These are phyloP conservation scores for Trichoderma reesei DNA, from an alignment of 495 filamentous ascomycete genomes.

Conservation along the genomic window DNA sequence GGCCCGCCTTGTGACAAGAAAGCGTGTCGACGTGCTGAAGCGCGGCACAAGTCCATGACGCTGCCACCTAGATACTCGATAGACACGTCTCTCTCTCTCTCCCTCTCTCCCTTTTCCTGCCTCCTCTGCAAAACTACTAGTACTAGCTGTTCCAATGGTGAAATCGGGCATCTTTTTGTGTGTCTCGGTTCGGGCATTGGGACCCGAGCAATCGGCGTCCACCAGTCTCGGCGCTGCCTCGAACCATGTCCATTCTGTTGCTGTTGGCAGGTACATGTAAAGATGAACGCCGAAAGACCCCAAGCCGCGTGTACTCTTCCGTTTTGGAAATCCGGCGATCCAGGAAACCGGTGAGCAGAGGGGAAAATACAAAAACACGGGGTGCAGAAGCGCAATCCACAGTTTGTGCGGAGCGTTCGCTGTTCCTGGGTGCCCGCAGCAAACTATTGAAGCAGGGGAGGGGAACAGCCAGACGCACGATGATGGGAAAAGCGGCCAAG, in stretches of 20 bases:
- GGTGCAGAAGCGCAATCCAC: neutral
- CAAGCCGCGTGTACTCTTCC: too few species aligned
- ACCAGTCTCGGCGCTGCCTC: neutral
- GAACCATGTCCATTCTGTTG: neutral
- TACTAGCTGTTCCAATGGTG: neutral
- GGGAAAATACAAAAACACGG: neutral
- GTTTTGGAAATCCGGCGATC: too few species aligned
- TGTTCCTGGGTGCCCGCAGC: neutral
- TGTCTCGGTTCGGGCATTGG: too few species aligned
- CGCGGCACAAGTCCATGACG: neutral
- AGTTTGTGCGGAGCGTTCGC: neutral
- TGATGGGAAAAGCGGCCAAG: too few species aligned
- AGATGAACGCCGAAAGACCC: too few species aligned
- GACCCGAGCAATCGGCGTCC: neutral
- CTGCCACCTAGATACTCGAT: too few species aligned
- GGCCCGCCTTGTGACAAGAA: neutral
- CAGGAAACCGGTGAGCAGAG: neutral
- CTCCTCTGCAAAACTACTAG: too few species aligned
- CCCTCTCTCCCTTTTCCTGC: too few species aligned
- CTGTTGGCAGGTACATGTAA: neutral
- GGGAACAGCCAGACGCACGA: neutral
- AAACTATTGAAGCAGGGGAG: neutral
- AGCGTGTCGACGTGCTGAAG: neutral
- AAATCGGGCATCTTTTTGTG: too few species aligned
- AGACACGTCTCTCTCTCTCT: neutral